These are phyloP conservation scores for Trichoderma sp. DNA, from an alignment of 2,329 filamentous ascomycete genomes.

Conservation along the genomic window DNA sequence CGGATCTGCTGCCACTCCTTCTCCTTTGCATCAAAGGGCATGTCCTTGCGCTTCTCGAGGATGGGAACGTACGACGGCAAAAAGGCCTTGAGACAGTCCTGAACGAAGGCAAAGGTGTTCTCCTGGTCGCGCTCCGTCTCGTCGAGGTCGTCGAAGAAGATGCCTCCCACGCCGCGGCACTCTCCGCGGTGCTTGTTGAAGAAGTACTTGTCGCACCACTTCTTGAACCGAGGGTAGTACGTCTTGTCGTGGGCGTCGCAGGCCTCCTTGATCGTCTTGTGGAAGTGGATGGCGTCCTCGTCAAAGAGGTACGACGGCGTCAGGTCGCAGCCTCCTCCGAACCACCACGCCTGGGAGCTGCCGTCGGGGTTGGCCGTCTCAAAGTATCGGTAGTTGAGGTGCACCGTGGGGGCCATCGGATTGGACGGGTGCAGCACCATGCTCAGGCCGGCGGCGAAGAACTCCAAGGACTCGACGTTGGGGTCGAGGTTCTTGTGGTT, in stretches of 20 bases:
- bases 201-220: constrained; percentile 99
- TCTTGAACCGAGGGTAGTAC: constrained; percentile 94
- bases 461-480: constrained; percentile 80
- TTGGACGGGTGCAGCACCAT: constrained; percentile 92
- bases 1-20: constrained; percentile 97
- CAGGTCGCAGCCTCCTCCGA: constrained; percentile 90
- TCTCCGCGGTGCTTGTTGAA: constrained; percentile 89
- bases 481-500: constrained; percentile 89
- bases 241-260: constrained; percentile 91
- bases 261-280: constrained; percentile 85
- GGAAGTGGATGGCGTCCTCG: constrained; percentile 96
- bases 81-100: constrained; percentile 84
- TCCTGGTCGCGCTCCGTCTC: constrained; percentile 83
- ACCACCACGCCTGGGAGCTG: constrained; percentile 91
- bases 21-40: constrained; percentile 82
- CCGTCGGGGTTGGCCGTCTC: constrained; percentile 88
- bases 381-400: constrained; percentile 98
- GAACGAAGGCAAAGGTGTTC: constrained; percentile 85
- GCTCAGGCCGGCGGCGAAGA: constrained; percentile 92
- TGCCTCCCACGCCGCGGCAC: constrained; percentile 84
- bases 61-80: constrained; percentile 90
- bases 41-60: constrained; percentile 82
- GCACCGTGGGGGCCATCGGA: constrained; percentile 95
- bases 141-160: constrained; percentile 98
- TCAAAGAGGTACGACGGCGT: constrained; percentile 95